phyloP scores from a whole-genome alignment of 139 green algal genomes.

The Nannochloris sp. region DNA sequence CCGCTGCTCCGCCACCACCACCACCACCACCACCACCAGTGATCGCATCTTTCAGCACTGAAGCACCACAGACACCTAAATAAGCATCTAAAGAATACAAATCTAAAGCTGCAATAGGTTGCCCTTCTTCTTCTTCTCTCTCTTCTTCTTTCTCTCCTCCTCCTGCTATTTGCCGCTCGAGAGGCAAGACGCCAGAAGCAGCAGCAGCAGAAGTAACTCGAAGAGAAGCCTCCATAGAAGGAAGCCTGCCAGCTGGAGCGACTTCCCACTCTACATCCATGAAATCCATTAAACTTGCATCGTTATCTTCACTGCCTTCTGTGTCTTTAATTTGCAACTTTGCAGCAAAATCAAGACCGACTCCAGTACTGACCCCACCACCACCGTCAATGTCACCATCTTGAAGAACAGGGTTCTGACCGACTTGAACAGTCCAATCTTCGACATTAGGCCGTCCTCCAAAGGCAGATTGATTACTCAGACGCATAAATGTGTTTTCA shows the following conservation, averaged over 20 bases:
- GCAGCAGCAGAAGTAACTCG: conserved; percentile 1
- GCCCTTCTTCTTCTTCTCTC: conserved; percentile 5
- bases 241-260: conserved; percentile 21
- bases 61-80: conserved; percentile 20
- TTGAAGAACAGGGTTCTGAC: too few species aligned
- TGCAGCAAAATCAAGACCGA: not conserved
- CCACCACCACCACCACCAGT: not conserved
- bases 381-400: not conserved
- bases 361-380: not conserved
- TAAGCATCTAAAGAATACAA: conserved; percentile 19
- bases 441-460: conserved; percentile 15
- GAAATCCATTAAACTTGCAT: not conserved
- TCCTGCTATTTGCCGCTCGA: too few species aligned
- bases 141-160: not conserved
- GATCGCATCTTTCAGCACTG: not conserved
- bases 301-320: not conserved
- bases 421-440: conserved; percentile 16
- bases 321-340: not conserved
- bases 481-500: conserved; percentile 24
- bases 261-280: conserved; percentile 3
- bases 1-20: not conserved
- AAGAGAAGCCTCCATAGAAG: conserved; percentile 32
- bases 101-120: conserved; percentile 21
- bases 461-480: conserved; percentile 12
- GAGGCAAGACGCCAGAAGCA: not conserved